A percentile compares a stretch with the other conserved stretches of the same genome.
Conservation (phyloP, 805 yeast genomes). For the Komagataella ulmi region DNA sequence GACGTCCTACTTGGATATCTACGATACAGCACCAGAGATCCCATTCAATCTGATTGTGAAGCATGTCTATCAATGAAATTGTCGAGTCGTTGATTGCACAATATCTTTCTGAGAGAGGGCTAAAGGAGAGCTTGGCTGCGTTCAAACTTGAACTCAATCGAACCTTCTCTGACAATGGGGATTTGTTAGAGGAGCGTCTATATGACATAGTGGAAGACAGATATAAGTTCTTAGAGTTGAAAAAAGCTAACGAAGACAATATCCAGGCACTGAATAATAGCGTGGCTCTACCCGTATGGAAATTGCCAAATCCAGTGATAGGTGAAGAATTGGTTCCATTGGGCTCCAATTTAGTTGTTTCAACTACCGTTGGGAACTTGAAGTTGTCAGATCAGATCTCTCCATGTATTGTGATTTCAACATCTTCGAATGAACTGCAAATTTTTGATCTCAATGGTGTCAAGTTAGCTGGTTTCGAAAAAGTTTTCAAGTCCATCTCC, state of each 20-base stretch:
- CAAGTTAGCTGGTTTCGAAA: neutral
- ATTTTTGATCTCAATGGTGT: neutral
- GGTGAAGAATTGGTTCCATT: neutral
- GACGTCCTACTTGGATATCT: no score
- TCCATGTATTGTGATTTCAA: neutral
- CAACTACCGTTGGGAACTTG: neutral
- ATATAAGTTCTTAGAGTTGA: constrained; percentile 11
- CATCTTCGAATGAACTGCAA: neutral
- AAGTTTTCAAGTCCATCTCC: neutral
- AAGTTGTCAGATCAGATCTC: neutral
- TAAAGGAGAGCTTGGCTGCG: constrained; percentile 27
- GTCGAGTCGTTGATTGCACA: constrained; percentile 34
- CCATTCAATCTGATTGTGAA: neutral
- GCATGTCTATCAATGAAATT: constrained; percentile 8
- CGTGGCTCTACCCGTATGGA: neutral
- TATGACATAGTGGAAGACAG: constrained; percentile 21
- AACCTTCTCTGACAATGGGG: constrained; percentile 12
- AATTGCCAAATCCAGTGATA: neutral
- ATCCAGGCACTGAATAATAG: neutral
- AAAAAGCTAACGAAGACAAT: constrained; percentile 2
- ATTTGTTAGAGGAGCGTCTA: constrained; percentile 19
- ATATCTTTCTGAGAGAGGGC: constrained; percentile 38
- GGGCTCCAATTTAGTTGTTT: neutral
- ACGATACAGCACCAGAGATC: neutral
- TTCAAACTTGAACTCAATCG: constrained; percentile 34